phyloP scores from a whole-genome alignment of 306 rosid genomes.

The Pueraria montana region DNA sequence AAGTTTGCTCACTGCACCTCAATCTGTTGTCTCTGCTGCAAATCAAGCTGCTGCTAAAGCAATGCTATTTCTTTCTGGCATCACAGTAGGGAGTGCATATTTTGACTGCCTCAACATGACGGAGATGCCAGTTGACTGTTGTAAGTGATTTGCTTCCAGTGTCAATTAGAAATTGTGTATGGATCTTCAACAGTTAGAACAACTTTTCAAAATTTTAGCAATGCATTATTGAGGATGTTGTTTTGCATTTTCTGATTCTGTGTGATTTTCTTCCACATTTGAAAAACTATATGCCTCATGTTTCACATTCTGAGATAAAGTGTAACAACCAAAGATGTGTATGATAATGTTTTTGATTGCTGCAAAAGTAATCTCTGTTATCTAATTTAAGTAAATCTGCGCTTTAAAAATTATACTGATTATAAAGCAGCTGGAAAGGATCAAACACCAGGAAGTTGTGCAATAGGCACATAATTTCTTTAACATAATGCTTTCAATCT shows the following conservation, averaged over 20 bases:
- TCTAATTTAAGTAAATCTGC: conserved; percentile 27
- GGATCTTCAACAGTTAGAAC: conserved; percentile 13
- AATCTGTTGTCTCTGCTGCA: conserved; percentile 69
- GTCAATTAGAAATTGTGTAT: conserved; percentile 24
- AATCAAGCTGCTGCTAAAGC: conserved; percentile 98
- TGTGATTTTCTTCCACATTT: conserved; percentile 23
- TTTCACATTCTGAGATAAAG: conserved; percentile 22
- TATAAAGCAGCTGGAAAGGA: neutral
- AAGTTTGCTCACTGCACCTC: conserved; percentile 87
- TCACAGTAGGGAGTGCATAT: conserved; percentile 74
- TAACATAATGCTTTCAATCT: conserved; percentile 15
- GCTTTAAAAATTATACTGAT: conserved; percentile 27
- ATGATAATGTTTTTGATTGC: conserved; percentile 4
- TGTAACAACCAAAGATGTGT: neutral
- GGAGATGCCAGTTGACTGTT: conserved; percentile 78
- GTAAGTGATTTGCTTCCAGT: conserved; percentile 63
- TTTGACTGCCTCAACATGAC: conserved; percentile 77
- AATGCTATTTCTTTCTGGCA: conserved; percentile 82
- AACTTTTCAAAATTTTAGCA: neutral
- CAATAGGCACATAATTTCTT: neutral
- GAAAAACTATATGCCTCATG: neutral
- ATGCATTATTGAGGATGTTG: conserved; percentile 18
- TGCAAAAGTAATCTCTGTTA: conserved; percentile 21
- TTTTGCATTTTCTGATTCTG: conserved; percentile 22
- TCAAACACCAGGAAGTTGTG: neutral